These are phyloP conservation scores for Teratosphaeriaceae sp. DNA, from an alignment of 2,329 filamentous ascomycete genomes.

Conservation along the genomic window DNA sequence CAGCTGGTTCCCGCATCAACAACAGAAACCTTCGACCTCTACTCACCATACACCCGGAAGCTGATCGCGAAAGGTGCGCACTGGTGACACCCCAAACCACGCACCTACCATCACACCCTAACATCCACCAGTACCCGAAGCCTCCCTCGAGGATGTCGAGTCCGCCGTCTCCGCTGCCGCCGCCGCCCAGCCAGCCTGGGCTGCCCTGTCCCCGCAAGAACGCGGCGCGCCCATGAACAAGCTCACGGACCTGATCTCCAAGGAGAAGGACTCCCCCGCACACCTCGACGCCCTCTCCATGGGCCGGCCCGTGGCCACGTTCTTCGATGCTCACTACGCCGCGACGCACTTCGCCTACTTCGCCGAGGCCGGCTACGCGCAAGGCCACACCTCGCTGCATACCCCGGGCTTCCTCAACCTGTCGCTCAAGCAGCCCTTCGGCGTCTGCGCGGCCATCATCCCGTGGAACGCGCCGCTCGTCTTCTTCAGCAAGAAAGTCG, in stretches of 20 bases:
- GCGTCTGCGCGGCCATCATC: slow-evolving; percentile 52
- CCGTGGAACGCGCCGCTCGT: slow-evolving; percentile 74
- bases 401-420: slow-evolving; percentile 43
- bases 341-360: slow-evolving; percentile 37
- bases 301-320: slow-evolving; percentile 36
- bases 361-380: slow-evolving; percentile 36
- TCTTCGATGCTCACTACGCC: slow-evolving; percentile 33
- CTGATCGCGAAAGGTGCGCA: too few species aligned
- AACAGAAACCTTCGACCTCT: too few species aligned
- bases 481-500: slow-evolving; percentile 72
- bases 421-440: slow-evolving; percentile 25
- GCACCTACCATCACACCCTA: too few species aligned
- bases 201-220: slow-evolving; percentile 42
- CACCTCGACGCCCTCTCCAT: slow-evolving; percentile 41
- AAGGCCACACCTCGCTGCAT: slow-evolving; percentile 41
- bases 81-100: too few species aligned
- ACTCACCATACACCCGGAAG: too few species aligned
- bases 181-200: slow-evolving; percentile 55
- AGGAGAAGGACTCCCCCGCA: slow-evolving; percentile 39
- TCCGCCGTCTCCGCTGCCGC: slow-evolving; percentile 62
- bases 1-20: too few species aligned
- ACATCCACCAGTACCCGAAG: too few species aligned
- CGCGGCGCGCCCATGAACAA: slow-evolving; percentile 41
- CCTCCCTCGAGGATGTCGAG: slow-evolving; percentile 60
- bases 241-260: slow-evolving; percentile 39